Evolutionary conservation across 768 basidiomycete genomes (phyloP), one percentile per base, ranked within the genome.

Genomic region (Kwoniella dejecticola): DNA sequence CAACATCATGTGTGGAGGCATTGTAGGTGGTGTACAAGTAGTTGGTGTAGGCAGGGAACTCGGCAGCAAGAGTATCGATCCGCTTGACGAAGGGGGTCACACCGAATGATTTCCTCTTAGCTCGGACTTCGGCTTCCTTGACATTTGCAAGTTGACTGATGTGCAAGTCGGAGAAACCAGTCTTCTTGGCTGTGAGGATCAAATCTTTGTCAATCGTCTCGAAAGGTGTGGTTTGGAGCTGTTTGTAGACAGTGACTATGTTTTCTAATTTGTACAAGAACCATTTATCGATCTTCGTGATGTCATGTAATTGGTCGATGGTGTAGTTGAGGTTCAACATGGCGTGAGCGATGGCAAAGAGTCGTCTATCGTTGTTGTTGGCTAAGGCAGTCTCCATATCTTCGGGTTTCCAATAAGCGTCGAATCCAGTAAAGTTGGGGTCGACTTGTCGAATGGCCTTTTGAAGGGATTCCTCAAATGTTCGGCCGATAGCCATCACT

Each of bases 261-360:
- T 98, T 99, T 82, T 98, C 94, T 53, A 99, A 89, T 82, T 98
- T 99, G 85, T 96, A 88, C 60, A 99, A 82, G 85, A 91, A 99
- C 96, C 96, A 98, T 85, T 93, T 92, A 84, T 97, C 95, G 71
- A 98, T 98, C 84, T 97, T 98, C 64, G 96, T 98, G 71, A 99
- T 80, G 52, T 93, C 89, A 76, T 97, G 91, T 40, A 99, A 77
- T 66, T 84, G 83, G 75, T 98, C 93, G 52, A 98, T 91, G 6
- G 88, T 85, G 78, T 96, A 97, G 77, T 84, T 84, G 80, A 88
- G 87, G 81, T 89, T 89, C 82, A 90, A 91, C 91, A 99, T 96
- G 38, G 95, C 94, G 73, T 97, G 90, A 3, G 96, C 96, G 72
- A 99, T 90, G 19, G 91, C 96, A 75, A 99, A 99, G 57, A 99